These are phyloP conservation scores for Chaetoceros tenuissimus DNA, from an alignment of 108 stramenopile species.

Conservation along the genomic window DNA sequence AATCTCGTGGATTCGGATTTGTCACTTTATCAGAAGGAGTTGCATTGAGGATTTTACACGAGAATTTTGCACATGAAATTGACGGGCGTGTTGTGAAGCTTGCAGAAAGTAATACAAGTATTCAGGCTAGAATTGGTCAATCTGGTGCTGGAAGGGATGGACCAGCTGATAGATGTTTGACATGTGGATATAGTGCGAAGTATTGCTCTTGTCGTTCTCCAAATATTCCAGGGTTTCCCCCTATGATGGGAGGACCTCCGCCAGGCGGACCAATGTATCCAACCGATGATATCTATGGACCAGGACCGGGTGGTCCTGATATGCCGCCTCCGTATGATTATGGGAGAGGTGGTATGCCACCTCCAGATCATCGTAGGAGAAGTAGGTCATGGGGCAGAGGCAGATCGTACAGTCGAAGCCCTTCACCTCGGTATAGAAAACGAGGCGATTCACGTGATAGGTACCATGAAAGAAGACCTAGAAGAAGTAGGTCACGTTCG, in stretches of 20 bases:
- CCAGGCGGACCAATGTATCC: constrained; percentile 22
- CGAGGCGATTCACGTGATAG: background rate
- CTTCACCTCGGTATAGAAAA: background rate
- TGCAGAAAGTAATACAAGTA: constrained; percentile 66
- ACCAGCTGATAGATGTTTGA: constrained; percentile 50
- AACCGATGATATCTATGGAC: constrained; percentile 16
- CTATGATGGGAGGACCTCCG: constrained; percentile 12
- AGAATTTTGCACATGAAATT: constrained; percentile 60
- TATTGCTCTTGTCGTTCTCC: constrained; percentile 66
- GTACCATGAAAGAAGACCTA: background rate
- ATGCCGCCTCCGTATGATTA: constrained; percentile 23
- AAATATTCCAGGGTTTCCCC: constrained; percentile 21
- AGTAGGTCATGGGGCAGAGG: constrained; percentile 21
- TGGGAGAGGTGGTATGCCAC: too few relatives aligned
- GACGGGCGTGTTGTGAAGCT: constrained; percentile 71
- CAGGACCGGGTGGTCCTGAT: constrained; percentile 20
- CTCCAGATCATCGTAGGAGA: constrained; percentile 11
- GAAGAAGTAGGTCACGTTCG: background rate
- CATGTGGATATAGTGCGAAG: constrained; percentile 78
- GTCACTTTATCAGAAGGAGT: constrained; percentile 67
- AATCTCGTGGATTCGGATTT: constrained; percentile 83
- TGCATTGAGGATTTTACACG: constrained; percentile 46
- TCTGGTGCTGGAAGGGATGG: constrained; percentile 10
- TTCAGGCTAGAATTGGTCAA: constrained; percentile 1
- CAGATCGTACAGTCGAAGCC: constrained; percentile 13